Evolutionary conservation across 345 rosid species (phyloP), one percentile per base, ranked within the genome.

Genomic region (Bretschneidera sinensis): DNA sequence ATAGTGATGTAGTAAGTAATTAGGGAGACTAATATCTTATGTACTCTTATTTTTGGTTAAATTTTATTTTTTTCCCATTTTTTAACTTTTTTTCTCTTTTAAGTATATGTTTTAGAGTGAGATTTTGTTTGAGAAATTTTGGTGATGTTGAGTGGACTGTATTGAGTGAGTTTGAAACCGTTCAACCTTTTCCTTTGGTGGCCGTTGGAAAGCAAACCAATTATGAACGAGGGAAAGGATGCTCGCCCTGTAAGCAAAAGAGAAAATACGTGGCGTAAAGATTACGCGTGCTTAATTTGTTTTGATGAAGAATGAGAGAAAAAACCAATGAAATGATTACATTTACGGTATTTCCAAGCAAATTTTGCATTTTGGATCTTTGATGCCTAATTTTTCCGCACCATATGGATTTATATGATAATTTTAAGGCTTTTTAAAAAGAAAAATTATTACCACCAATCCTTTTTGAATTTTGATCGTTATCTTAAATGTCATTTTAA

Each of bases 201-300:
- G 78, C 66, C 68, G 73, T 71, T 73, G 60, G 65, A 68, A 68
- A 65, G 83, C 81, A 71, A 71, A 28, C 67, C 59, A 28, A 59
- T 68, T 61, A 64, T 73, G 80, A 79, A 47, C 9, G 59, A 21
- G 43, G 58, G 19, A 17, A 7, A 13, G 43, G 53, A 13, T n/a
- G n/a, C n/a, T n/a, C n/a, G 43, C 18, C 54, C n/a, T n/a, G n/a
- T n/a, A 67, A 39, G 18, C 17, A 51, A 57, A 22, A 8, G 22
- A n/a, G 19, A 23, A 10, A 25, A n/a, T 21, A 28, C 17, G 21
- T 52, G 60, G 78, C 68, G 70, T 74, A 56, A 57, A 23, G 59
- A 19, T 16, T 20, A 25, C 55, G 63, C 51, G 18, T 33, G 9
- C 23, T 16, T 14, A 2, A 2, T 17, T 14, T 2, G 24, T 6